phyloP scores from a whole-genome alignment of 164 flowering plant genomes.

The Santalum album region DNA sequence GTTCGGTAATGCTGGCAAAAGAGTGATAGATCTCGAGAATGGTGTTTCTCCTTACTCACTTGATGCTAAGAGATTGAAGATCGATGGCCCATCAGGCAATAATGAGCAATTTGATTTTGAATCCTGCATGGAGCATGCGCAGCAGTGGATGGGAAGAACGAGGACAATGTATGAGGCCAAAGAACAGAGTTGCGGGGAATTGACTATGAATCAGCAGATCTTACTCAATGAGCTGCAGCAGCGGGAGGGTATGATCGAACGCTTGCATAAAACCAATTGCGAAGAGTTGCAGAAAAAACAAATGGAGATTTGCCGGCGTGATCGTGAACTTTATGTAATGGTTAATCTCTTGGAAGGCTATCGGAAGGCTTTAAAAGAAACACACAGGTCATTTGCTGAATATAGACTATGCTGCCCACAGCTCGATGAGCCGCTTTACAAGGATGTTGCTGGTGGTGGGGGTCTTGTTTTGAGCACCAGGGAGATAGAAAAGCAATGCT shows the following conservation, averaged over 20 bases:
- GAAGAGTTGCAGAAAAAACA: slow-evolving; percentile 48
- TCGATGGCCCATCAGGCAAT: slow-evolving; percentile 40
- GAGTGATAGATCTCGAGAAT: slow-evolving; percentile 40
- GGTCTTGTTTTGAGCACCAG: slow-evolving; percentile 54
- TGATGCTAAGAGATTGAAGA: slow-evolving; percentile 44
- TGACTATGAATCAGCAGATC: slow-evolving; percentile 28
- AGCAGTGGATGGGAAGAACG: slow-evolving; percentile 34
- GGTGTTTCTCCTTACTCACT: slow-evolving; percentile 22
- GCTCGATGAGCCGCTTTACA: slow-evolving; percentile 65
- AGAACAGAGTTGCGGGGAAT: slow-evolving; percentile 29
- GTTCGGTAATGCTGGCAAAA: slow-evolving; percentile 39
- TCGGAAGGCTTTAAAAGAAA: slow-evolving; percentile 62
- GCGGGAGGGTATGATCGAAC: slow-evolving; percentile 29
- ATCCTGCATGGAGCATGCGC: slow-evolving; percentile 37
- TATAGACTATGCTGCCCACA: slow-evolving; percentile 40
- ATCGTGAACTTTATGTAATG: slow-evolving; percentile 60
- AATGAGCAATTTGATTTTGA: slow-evolving; percentile 30
- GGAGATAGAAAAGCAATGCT: slow-evolving; percentile 45
- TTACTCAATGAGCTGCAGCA: slow-evolving; percentile 41
- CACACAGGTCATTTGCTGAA: slow-evolving; percentile 44
- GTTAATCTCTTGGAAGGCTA: slow-evolving; percentile 51
- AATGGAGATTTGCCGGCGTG: slow-evolving; percentile 37
- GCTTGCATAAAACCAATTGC: slow-evolving; percentile 27
- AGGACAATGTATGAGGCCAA: slow-evolving; percentile 35
- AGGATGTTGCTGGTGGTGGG: slow-evolving; percentile 56